Evolutionary conservation across 805 yeast species (phyloP).

Genomic region (Jamesozyma jinghongensis): DNA sequence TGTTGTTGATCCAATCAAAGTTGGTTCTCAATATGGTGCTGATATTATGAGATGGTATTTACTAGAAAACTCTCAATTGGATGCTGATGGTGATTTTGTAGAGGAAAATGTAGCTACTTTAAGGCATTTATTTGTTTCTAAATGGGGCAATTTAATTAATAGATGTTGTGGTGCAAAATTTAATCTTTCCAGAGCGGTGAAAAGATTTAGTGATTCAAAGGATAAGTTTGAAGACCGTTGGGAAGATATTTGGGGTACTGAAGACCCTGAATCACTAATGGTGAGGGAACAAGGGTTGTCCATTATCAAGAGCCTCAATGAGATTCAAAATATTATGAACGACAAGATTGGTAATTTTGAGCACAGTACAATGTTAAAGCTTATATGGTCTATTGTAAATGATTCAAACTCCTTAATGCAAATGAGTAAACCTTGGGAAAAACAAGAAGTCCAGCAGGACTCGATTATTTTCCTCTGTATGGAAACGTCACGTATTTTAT

Average conservation of each 20-base stretch:
- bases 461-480: constrained; percentile 53
- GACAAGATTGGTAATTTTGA: constrained; percentile 38
- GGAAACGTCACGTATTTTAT: constrained; percentile 58
- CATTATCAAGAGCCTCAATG: background rate
- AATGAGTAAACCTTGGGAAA: constrained; percentile 66
- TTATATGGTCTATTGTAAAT: constrained; percentile 51
- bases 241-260: constrained; percentile 1
- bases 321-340: constrained; percentile 30
- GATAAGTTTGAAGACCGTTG: constrained; percentile 3
- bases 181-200: constrained; percentile 39
- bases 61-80: constrained; percentile 64
- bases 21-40: constrained; percentile 53
- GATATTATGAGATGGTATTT: constrained; percentile 70
- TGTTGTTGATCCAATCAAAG: constrained; percentile 82
- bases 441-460: constrained; percentile 35
- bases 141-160: constrained; percentile 70
- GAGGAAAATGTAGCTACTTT: constrained; percentile 43
- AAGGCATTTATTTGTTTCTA: constrained; percentile 64
- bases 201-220: constrained; percentile 8
- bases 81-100: constrained; percentile 71
- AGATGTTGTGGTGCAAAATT: constrained; percentile 70
- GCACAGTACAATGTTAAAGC: constrained; percentile 45
- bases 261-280: background rate
- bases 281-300: background rate
- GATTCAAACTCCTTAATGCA: constrained; percentile 62